Percentiles rank a stretch among this genome's conserved stretches.
These are phyloP conservation scores for Hericium coralloides DNA, from an alignment of 768 basidiomycete species.

Conservation along the genomic window DNA sequence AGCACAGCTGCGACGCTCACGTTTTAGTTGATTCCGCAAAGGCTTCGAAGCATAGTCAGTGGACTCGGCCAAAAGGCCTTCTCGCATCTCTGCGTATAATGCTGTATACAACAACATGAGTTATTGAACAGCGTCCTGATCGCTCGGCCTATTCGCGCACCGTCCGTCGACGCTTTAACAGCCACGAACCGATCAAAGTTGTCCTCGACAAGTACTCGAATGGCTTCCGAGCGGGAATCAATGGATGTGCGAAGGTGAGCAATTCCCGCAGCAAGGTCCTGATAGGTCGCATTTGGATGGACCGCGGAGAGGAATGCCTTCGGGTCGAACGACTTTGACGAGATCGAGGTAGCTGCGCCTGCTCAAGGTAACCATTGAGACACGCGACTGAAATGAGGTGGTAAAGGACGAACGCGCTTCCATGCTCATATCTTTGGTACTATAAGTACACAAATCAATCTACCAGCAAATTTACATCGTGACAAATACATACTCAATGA, in stretches of 20 bases:
- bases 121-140: not conserved
- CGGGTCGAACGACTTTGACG: slow-evolving; percentile 93
- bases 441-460: slow-evolving; percentile 17
- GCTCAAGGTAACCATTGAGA: not conserved
- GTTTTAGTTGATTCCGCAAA: slow-evolving; percentile 76
- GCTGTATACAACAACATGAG: slow-evolving; percentile 34
- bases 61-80: slow-evolving; percentile 66
- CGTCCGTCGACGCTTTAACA: slow-evolving; percentile 94
- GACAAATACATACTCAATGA: slow-evolving; percentile 42
- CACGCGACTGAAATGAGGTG: too few species aligned
- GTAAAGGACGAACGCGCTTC: slow-evolving; percentile 55
- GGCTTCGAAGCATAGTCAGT: slow-evolving; percentile 80
- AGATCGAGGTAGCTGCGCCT: slow-evolving; percentile 79
- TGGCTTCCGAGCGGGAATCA: slow-evolving; percentile 89
- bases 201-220: slow-evolving; percentile 90
- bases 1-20: slow-evolving; percentile 32
- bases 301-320: slow-evolving; percentile 86
- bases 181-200: slow-evolving; percentile 98
- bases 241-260: slow-evolving; percentile 66
- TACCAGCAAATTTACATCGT: not conserved
- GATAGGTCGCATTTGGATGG: slow-evolving; percentile 92
- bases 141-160: slow-evolving; percentile 30
- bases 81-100: slow-evolving; percentile 87
- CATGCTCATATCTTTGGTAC: slow-evolving; percentile 60
- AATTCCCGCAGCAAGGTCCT: slow-evolving; percentile 79